A percentile compares a stretch with the other conserved stretches of the same genome.
phyloP scores from a whole-genome alignment of 345 rosid genomes.

The Isatis tinctoria region DNA sequence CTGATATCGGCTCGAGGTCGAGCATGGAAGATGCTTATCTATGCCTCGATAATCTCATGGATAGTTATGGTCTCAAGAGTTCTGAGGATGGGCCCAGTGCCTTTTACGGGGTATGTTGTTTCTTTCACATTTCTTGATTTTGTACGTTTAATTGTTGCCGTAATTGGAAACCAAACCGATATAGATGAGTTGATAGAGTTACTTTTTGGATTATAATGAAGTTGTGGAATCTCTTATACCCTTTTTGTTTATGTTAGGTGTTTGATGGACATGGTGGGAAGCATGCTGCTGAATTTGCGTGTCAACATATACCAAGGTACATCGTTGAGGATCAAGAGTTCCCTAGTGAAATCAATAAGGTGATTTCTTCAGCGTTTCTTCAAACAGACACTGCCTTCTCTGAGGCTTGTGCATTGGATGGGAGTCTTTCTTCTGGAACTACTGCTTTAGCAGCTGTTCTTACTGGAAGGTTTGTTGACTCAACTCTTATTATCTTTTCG shows the following conservation, averaged over 20 bases:
- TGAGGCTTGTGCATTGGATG: conserved; percentile 60
- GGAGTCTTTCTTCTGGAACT: conserved; percentile 77
- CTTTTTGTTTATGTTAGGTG: conserved; percentile 29
- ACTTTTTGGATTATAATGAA: neutral
- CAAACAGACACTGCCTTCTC: conserved; percentile 84
- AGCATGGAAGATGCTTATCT: conserved; percentile 81
- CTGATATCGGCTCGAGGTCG: conserved; percentile 65
- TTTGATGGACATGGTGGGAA: conserved; percentile 95
- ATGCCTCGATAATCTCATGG: conserved; percentile 56
- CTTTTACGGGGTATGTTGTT: conserved; percentile 69
- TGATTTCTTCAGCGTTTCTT: conserved; percentile 70
- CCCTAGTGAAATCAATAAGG: conserved; percentile 63
- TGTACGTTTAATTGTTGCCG: neutral
- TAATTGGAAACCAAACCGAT: neutral
- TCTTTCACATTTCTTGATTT: neutral
- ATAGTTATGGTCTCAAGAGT: conserved; percentile 43
- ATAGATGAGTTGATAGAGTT: neutral
- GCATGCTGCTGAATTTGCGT: conserved; percentile 85
- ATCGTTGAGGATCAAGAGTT: conserved; percentile 64
- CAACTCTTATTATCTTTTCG: neutral
- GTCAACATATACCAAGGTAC: conserved; percentile 61
- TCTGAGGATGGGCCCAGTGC: conserved; percentile 54
- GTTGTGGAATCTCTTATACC: neutral
- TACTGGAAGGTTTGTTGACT: conserved; percentile 55
- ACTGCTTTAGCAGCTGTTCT: conserved; percentile 84